Conservation (phyloP, 176 grass and related monocot genomes). For the Juncus inflexus region DNA sequence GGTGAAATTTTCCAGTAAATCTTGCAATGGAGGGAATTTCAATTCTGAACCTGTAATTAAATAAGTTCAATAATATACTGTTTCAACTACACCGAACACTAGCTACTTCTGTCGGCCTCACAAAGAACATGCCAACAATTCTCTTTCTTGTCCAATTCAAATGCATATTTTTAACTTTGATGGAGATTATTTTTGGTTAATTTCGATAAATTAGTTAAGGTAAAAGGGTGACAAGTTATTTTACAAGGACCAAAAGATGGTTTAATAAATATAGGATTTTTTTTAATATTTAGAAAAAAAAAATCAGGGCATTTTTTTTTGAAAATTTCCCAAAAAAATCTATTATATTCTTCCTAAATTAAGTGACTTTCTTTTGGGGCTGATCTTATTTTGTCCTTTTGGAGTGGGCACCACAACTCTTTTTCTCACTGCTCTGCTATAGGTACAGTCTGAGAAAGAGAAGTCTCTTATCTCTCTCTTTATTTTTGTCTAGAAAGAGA, state of each 20-base stretch:
- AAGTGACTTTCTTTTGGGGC: neutral
- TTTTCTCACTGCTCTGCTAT: neutral
- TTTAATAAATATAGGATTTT: no score
- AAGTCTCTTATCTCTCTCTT: conserved; percentile 7
- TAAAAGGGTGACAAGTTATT: no score
- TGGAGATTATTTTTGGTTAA: no score
- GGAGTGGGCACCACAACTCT: conserved; percentile 1
- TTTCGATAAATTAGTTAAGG: no score
- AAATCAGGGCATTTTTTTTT: no score
- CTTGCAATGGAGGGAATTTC: neutral
- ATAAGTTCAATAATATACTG: no score
- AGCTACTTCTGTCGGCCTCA: neutral
- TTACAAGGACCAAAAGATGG: no score
- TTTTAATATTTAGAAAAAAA: no score
- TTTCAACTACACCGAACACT: conserved; percentile 7
- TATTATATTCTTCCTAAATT: no score
- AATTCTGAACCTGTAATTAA: neutral
- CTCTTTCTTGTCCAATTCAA: neutral
- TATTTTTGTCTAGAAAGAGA: neutral
- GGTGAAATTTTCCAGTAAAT: neutral
- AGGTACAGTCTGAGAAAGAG: conserved; percentile 13
- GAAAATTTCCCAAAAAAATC: no score
- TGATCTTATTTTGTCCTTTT: conserved; percentile 20
- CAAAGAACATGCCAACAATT: conserved; percentile 22
- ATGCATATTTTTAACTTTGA: no score